Base-by-base conservation (phyloP, 1,139 yeast species). In the Cylindricascospora bacillispora region DNA sequence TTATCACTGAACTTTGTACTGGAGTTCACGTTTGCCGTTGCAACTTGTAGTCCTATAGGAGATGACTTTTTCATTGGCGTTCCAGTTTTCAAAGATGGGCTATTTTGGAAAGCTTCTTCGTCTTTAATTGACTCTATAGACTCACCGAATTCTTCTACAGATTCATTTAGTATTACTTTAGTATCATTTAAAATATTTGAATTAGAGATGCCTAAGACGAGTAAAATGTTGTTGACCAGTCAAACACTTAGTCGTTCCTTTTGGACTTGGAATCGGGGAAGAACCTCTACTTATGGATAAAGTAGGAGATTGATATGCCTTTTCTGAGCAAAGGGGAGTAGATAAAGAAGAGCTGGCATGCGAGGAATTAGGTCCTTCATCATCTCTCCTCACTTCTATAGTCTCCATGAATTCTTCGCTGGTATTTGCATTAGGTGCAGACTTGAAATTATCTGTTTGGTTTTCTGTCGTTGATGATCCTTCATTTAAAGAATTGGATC, bases 201-300 rank as follows among this genome's bases (percentile, higher is more conserved):
- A 18, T 33, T 30, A 32, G 39, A 33, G 29, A 31, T 33, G 40
- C 40, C 40, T 37, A 37, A 37, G 40, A 26, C 33, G 38, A 18
- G 9, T 18, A 7, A 18, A 18, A n/a, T n/a, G n/a, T 18, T 10
- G 21, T 10, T 18, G 21, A 18, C 21, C 10, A 10, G 9, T 18
- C 10, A 7, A 10, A 7, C 7, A 10, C 21, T 7, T 7, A 7
- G 21, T 7, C 7, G 9, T 18, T 7, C 10, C 9, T 18, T 18
- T 18, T 7, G 21, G 21, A 18, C 21, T 18, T 18, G 21, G 21
- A 7, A 18, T 18, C 7, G 21, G 21, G 10, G 21, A 7, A 18
- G 21, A 18, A 18, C 10, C 7, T 7, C 9, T 10, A 18, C 9
- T 18, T 18, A n/a, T n/a, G n/a, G n/a, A n/a, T n/a, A n/a, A n/a